These are phyloP conservation scores for Flaveria brownii DNA, from an alignment of 129 eudicot species.

Conservation along the genomic window DNA sequence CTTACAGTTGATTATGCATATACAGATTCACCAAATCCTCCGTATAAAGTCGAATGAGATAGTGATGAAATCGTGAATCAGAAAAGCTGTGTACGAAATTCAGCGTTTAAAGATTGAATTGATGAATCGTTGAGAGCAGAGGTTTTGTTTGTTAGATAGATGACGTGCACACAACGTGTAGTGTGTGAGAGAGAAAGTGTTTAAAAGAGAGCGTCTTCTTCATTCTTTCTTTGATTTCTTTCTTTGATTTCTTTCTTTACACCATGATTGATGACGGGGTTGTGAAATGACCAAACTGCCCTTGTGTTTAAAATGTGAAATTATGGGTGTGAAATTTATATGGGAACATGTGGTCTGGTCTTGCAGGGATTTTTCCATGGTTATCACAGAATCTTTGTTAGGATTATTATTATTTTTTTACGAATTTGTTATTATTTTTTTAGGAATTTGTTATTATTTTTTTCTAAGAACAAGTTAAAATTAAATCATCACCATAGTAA, in stretches of 20 bases:
- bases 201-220: not conserved
- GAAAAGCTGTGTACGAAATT: conserved; percentile 13
- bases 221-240: not conserved
- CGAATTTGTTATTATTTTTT: not conserved
- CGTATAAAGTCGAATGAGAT: not conserved
- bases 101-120: conserved; percentile 20
- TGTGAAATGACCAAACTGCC: conserved; percentile 16
- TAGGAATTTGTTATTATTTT: not conserved
- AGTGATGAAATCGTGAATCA: conserved; percentile 1
- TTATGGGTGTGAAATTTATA: not conserved
- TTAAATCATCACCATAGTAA: too few relatives aligned
- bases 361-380: conserved; percentile 26
- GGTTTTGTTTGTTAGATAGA: conserved; percentile 26
- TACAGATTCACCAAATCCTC: not conserved
- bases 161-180: conserved; percentile 37
- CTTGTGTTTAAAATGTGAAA: conserved; percentile 23
- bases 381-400: conserved; percentile 27
- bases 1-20: not conserved
- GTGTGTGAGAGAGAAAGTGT: conserved; percentile 26
- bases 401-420: not conserved
- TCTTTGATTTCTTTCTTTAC: not conserved
- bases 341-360: conserved; percentile 32
- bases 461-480: too few relatives aligned
- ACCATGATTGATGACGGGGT: conserved; percentile 14
- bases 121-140: conserved; percentile 28